phyloP scores from a whole-genome alignment of 805 yeast species.

The Ogataea nonfermentans region DNA sequence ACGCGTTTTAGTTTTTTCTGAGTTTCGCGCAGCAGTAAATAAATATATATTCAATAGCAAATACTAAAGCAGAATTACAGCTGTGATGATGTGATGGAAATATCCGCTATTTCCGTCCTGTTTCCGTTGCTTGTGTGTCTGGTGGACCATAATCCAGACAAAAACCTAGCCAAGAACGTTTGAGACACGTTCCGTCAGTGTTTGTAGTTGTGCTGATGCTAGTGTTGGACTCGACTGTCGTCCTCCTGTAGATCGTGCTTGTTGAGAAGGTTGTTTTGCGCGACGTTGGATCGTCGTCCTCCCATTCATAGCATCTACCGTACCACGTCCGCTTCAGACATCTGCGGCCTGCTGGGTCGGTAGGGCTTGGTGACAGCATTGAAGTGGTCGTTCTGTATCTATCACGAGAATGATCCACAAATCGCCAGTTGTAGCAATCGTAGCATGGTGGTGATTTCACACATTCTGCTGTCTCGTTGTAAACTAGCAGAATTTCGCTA shows the following conservation, averaged over 20 bases:
- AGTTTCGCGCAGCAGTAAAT: conserved; percentile 4
- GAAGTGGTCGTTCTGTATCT: conserved; percentile 31
- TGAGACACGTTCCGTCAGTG: conserved; percentile 11
- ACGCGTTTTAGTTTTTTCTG: conserved; percentile 3
- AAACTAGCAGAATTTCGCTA: conserved; percentile 67
- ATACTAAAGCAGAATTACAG: neutral
- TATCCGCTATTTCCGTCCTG: no score
- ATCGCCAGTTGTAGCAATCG: conserved; percentile 90
- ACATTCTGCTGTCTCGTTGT: conserved; percentile 78
- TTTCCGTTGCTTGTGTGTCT: neutral
- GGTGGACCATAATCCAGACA: conserved; percentile 22
- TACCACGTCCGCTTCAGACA: conserved; percentile 65
- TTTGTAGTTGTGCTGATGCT: conserved; percentile 3
- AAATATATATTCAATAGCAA: conserved; percentile 1
- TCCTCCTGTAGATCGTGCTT: conserved; percentile 4
- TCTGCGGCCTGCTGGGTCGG: conserved; percentile 36
- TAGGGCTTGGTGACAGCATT: conserved; percentile 21
- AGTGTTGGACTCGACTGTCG: conserved; percentile 7
- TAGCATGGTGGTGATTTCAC: conserved; percentile 75
- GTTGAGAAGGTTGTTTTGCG: conserved; percentile 12
- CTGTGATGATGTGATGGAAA: no score
- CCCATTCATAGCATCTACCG: conserved; percentile 45
- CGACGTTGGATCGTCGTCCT: conserved; percentile 25
- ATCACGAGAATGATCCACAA: conserved; percentile 47
- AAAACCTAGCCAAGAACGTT: conserved; percentile 23